Evolutionary conservation across 2,329 filamentous ascomycete species (phyloP), one percentile per base, ranked within the genome.

Genomic region (Diaporthe sp.): DNA sequence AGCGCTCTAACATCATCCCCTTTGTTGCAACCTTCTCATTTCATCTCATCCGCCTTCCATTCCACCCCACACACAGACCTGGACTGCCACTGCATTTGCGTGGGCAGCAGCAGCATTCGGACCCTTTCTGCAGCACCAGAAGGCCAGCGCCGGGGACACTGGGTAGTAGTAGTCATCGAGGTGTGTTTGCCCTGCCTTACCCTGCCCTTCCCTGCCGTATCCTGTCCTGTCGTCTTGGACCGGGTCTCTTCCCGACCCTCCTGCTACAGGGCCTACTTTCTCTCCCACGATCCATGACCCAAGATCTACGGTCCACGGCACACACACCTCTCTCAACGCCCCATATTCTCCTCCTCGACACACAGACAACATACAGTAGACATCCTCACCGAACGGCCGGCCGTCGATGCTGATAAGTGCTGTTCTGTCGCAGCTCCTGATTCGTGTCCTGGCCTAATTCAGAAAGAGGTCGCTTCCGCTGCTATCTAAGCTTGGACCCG

Each of bases 401-500:
- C 39, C 69, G 56, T 53, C 44, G 69, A 63, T 47, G 47, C 56
- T 63, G 56, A 71, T 51, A 10, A 53, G 8, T 27, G 25, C 56
- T 71, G 56, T 32, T 8, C 42, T 22, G 47, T 71, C 44, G 25
- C 44, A 71, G 69, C 32, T 53, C 56, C 69, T 71, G 69, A 71
- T 71, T 71, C 69, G 58, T 71, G 69, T 71, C 22, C 56, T 10
- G 37, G 35, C 56, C 44, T 66, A 51, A 53, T 63, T 53, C 42
- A 66, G 63, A 66, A 66, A 37, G 56, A 63, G 25, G 55, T 47
- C 47, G 47, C 32, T 71, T 42, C 69, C 69, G 56, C 56, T 53
- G 32, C 58, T 61, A 42, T 71, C 69, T 58, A 37, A 63, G 69
- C 69, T 71, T 61, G 69, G 69, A 71, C 69, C 69, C 69, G 69